A percentile compares a stretch with the other conserved stretches of the same genome.
Conservation (phyloP, 163 green algal genomes). For the Scenedesmus sp. region DNA sequence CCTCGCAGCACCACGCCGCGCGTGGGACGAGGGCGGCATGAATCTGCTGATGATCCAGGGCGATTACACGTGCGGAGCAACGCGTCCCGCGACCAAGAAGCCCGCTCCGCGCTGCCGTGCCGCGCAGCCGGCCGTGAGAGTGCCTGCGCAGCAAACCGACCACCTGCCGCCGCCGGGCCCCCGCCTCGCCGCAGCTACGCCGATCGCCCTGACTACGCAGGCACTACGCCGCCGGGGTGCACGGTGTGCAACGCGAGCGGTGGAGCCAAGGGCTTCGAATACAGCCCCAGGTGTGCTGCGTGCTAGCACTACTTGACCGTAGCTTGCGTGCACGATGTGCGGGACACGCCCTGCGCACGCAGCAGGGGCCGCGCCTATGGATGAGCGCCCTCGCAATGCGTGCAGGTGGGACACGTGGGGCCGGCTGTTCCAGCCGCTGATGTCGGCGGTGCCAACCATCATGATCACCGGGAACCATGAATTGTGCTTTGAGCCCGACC, state of each 20-base stretch:
- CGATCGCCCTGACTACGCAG: not conserved
- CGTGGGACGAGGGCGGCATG: too few species aligned
- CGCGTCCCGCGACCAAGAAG: too few species aligned
- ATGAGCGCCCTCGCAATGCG: too few species aligned
- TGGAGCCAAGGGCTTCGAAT: not conserved
- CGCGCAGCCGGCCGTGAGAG: not conserved
- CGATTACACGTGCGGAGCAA: constrained; percentile 11
- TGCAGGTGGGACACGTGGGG: constrained; percentile 26
- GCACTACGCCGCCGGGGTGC: not conserved
- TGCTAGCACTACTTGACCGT: not conserved
- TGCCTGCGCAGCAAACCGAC: not conserved
- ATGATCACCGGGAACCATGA: constrained; percentile 24
- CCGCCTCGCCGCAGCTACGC: not conserved
- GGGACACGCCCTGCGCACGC: not conserved
- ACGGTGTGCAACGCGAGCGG: not conserved
- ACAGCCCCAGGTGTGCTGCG: not conserved
- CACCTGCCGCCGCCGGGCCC: too few species aligned
- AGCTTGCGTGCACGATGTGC: too few species aligned
- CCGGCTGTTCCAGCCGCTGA: constrained; percentile 24
- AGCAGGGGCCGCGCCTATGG: too few species aligned
- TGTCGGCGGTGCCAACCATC: constrained; percentile 4
- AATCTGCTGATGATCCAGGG: not conserved
- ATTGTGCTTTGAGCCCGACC: too few species aligned
- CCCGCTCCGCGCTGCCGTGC: too few species aligned
- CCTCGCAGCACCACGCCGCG: too few species aligned